Conservation (phyloP, 2,329 filamentous ascomycete species). For the Diplocarpon mali region DNA sequence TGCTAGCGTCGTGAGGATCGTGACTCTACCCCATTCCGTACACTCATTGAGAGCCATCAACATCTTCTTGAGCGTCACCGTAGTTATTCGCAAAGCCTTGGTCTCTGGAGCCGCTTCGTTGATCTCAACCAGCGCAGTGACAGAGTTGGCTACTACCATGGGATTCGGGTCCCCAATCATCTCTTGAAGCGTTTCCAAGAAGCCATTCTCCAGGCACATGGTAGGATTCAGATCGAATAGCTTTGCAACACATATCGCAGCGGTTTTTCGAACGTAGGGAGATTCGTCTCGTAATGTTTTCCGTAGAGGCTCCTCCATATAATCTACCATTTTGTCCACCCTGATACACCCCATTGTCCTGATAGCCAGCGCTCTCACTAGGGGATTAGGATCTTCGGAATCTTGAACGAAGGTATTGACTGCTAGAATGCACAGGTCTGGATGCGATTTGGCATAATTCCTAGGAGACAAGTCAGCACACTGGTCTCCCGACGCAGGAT, state of each 20-base stretch:
- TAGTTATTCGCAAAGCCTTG: constrained; percentile 70
- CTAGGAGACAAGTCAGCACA: constrained; percentile 34
- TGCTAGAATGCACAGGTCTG: constrained; percentile 93
- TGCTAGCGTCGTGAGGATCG: constrained; percentile 79
- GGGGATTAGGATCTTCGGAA: constrained; percentile 93
- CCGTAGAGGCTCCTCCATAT: constrained; percentile 95
- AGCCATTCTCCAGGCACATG: constrained; percentile 94
- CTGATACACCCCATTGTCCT: constrained; percentile 97
- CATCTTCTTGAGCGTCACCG: constrained; percentile 83
- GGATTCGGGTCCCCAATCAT: constrained; percentile 95
- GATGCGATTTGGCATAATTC: constrained; percentile 99
- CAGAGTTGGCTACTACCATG: constrained; percentile 97
- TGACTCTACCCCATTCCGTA: constrained; percentile 96
- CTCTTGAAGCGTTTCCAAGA: constrained; percentile 86
- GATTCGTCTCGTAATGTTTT: constrained; percentile 97
- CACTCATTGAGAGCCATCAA: constrained; percentile 95
- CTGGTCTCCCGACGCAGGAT: not conserved
- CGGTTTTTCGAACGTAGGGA: constrained; percentile 95
- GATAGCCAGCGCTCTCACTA: constrained; percentile 89
- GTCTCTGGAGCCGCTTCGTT: constrained; percentile 84
- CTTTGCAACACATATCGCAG: constrained; percentile 95
- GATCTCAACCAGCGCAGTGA: constrained; percentile 88
- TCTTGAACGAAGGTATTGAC: constrained; percentile 99
- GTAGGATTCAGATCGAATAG: constrained; percentile 88
- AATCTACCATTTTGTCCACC: constrained; percentile 99